Evolutionary conservation across 1,284 basidiomycete species (phyloP), one percentile per base, ranked within the genome.

Genomic region (Calocybe gambosa): DNA sequence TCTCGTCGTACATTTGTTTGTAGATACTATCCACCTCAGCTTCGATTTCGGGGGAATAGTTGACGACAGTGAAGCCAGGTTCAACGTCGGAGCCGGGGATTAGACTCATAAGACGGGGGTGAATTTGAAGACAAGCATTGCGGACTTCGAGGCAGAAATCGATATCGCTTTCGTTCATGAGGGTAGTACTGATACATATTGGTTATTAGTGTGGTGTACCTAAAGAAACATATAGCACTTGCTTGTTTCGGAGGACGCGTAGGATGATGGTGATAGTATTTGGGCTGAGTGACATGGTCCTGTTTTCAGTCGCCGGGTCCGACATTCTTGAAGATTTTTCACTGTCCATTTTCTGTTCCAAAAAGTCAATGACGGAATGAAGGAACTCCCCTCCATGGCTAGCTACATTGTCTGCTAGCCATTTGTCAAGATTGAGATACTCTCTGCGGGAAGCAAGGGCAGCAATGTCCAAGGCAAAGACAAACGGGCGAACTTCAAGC

Each of bases 1-100:
- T 81, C 62, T 93, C 89, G 63, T 93, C 89, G 67, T 99, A 99
- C 94, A 99, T 98, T 66, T 93, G 85, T 64, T 93, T 93, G 75
- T 96, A 99, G 66, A 96, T 93, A 38, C 82, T 78, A 58, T 99
- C 95, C 47, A 95, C 93, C 67, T 98, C 93, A 12, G 81, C 74
- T 63, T 96, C 93, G 46, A 97, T 89, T 54, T 97, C 92, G 44
- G 86, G 69, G 15, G 87, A 75, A 67, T 98, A 99, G 46, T 74
- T 86, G 61, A 94, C 84, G 21, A 97, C 93, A 9, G 83, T 75
- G 62, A 97, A 87, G 18, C 95, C 95, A 20, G 94, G 93, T 62
- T 99, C 95, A 33, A 80, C 76, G 53, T 96, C 92, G 33, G 85
- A 80, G 20, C 85, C 85, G 3, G 96, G 94, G 13, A 81, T 80